Evolutionary conservation across 108 stramenopile species (phyloP).

Genomic region (Skeletonema costatum): DNA sequence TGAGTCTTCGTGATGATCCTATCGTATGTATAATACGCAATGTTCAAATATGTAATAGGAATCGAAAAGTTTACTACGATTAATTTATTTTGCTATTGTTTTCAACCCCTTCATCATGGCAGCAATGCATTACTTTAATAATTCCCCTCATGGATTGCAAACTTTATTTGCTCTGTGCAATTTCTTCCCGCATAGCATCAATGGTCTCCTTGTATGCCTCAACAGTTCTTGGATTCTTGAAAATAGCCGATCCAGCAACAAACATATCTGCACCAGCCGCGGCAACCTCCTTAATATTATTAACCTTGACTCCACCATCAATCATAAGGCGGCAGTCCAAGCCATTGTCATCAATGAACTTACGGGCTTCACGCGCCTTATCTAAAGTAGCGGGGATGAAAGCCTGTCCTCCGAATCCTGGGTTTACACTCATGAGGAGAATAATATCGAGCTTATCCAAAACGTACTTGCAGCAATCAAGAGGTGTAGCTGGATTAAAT

Average conservation of each 20-base stretch:
- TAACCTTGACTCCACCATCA: slow-evolving; percentile 92
- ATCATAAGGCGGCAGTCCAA: slow-evolving; percentile 97
- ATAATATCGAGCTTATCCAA: slow-evolving; percentile 99
- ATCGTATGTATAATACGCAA: background rate
- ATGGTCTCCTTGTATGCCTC: slow-evolving; percentile 97
- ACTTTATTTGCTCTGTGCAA: slow-evolving; percentile 62
- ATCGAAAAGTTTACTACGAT: too few species aligned
- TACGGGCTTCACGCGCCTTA: slow-evolving; percentile 95
- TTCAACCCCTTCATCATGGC: background rate
- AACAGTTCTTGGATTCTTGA: slow-evolving; percentile 94
- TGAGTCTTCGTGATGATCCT: background rate
- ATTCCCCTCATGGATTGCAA: background rate
- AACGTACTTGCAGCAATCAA: slow-evolving; percentile 89
- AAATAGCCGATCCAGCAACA: slow-evolving; percentile 96
- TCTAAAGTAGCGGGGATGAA: slow-evolving; percentile 93
- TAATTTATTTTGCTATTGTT: too few species aligned
- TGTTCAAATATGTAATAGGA: background rate
- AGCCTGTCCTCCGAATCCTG: slow-evolving; percentile 97
- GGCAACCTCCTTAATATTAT: slow-evolving; percentile 94
- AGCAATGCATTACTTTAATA: background rate
- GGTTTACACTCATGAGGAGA: slow-evolving; percentile 98
- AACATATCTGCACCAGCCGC: slow-evolving; percentile 99
- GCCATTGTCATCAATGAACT: slow-evolving; percentile 96
- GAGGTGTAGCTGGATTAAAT: slow-evolving; percentile 96
- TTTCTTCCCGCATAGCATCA: slow-evolving; percentile 92